These are phyloP conservation scores for Metschnikowia shivogae DNA, from an alignment of 805 yeast species.

Conservation along the genomic window DNA sequence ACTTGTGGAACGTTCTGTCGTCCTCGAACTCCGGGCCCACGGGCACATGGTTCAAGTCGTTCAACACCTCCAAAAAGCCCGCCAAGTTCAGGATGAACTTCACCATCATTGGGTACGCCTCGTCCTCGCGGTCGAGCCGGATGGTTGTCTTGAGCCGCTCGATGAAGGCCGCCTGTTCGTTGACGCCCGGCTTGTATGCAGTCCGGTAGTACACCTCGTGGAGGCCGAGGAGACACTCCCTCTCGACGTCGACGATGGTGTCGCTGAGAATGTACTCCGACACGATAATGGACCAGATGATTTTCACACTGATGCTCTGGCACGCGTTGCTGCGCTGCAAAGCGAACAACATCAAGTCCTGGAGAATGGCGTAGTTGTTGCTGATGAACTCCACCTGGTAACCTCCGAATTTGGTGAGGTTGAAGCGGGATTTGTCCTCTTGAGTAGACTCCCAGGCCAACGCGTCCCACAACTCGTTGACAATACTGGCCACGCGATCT, in stretches of 20 bases:
- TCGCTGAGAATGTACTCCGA: conserved; percentile 60
- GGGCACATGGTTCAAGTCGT: conserved; percentile 71
- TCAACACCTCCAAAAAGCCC: conserved; percentile 59
- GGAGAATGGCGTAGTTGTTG: conserved; percentile 55
- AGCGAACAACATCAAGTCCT: conserved; percentile 61
- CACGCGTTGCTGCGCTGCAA: conserved; percentile 63
- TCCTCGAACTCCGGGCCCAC: conserved; percentile 80
- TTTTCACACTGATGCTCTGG: conserved; percentile 57
- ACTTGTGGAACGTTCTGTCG: conserved; percentile 75
- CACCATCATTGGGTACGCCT: conserved; percentile 48
- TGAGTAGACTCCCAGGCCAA: conserved; percentile 61
- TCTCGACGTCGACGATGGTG: conserved; percentile 55
- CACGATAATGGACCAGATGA: conserved; percentile 70
- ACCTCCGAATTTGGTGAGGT: conserved; percentile 60
- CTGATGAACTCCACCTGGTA: conserved; percentile 63
- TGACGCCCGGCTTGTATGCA: conserved; percentile 50
- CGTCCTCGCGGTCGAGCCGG: conserved; percentile 60
- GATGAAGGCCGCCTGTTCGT: conserved; percentile 53
- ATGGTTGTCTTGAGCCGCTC: conserved; percentile 46
- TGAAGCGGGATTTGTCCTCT: conserved; percentile 55
- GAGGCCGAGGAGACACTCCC: conserved; percentile 58
- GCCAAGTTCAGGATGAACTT: conserved; percentile 51
- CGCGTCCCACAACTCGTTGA: conserved; percentile 67
- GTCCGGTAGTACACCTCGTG: conserved; percentile 60
- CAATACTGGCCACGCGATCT: conserved; percentile 49